Evolutionary conservation across 2,329 filamentous ascomycete genomes (phyloP), one percentile per base, ranked within the genome.

Genomic region (Colletotrichum magnum): DNA sequence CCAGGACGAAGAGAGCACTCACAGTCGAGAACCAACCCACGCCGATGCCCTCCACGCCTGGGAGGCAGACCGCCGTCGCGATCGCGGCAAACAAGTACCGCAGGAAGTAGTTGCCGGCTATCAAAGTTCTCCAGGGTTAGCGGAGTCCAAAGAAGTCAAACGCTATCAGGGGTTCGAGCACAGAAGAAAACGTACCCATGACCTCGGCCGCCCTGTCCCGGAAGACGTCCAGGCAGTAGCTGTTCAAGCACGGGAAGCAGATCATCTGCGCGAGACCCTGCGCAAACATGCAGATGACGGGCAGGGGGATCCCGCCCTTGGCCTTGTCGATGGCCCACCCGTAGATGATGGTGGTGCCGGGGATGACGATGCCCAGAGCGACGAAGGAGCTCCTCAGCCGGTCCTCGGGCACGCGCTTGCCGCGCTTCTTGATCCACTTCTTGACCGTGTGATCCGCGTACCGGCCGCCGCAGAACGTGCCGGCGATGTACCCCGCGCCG

Each of bases 11-110:
- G 16, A 69, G 62, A 47, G 62, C 67, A 69, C 81, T 83, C 69
- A 95, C 91, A 2, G 93, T 95, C 56, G 87, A 90, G 77, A 95
- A 95, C 92, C 93, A 95, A 0, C 93, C 94, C 0, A 95, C 90
- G 3, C 94, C 93, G 61, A 96, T 91, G 43, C 79, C 82, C 67
- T 94, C 83, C 13, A 94, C 86, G 1, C 90, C 92, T 0, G 94
- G 94, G 65, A 96, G 82, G 64, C 93, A 93, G 1, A 89, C 88
- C 0, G 92, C 93, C 5, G 90, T 92, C 0, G 89, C 92, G 5
- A 89, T 79, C 16, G 92, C 93, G 0, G 90, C 93, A 72, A 94
- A 92, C 5, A 94, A 76, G 77, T 95, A 96, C 4, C 93, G 85
- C 57, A 93, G 84, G 74, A 94, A 90, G 78, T 95, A 96, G 78